Conservation (phyloP, 2,329 filamentous ascomycete species). For the Diplocarpon rosae region DNA sequence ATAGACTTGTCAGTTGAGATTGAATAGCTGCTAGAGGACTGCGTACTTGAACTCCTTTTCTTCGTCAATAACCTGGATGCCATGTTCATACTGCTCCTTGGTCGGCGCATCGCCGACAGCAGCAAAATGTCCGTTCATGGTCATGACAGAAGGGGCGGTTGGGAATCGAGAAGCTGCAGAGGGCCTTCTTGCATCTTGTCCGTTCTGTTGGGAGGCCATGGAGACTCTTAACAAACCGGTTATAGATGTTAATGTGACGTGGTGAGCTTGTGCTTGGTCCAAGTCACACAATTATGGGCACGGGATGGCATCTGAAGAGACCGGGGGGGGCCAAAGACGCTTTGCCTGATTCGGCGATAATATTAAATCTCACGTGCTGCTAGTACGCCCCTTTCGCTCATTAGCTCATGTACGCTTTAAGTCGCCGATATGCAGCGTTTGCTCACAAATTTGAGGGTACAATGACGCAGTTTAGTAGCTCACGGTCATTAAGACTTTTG, state of each 20-base stretch:
- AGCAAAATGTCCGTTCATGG: conserved; percentile 75
- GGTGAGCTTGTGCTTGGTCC: not conserved
- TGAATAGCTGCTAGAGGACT: not conserved
- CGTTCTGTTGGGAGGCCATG: conserved; percentile 21
- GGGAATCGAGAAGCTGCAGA: conserved; percentile 22
- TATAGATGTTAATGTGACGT: conserved; percentile 12
- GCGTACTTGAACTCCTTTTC: conserved; percentile 93
- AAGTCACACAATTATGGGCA: too few relatives aligned
- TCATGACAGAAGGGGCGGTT: conserved; percentile 27
- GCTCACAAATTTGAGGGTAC: too few relatives aligned
- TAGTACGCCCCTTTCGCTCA: too few relatives aligned
- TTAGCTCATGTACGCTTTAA: too few relatives aligned
- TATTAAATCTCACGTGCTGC: too few relatives aligned
- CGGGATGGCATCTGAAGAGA: too few relatives aligned
- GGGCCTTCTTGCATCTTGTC: conserved; percentile 19
- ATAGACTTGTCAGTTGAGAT: conserved; percentile 12
- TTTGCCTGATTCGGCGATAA: too few relatives aligned
- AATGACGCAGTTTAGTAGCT: too few relatives aligned
- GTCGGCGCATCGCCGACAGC: conserved; percentile 55
- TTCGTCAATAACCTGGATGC: conserved; percentile 93
- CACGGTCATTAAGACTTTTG: too few relatives aligned
- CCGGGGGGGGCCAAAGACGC: not conserved
- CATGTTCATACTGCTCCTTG: conserved; percentile 70
- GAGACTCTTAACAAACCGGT: conserved; percentile 1
- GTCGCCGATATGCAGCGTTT: too few relatives aligned